Conservation (phyloP, 164 flowering plant species). For the Piper longum region DNA sequence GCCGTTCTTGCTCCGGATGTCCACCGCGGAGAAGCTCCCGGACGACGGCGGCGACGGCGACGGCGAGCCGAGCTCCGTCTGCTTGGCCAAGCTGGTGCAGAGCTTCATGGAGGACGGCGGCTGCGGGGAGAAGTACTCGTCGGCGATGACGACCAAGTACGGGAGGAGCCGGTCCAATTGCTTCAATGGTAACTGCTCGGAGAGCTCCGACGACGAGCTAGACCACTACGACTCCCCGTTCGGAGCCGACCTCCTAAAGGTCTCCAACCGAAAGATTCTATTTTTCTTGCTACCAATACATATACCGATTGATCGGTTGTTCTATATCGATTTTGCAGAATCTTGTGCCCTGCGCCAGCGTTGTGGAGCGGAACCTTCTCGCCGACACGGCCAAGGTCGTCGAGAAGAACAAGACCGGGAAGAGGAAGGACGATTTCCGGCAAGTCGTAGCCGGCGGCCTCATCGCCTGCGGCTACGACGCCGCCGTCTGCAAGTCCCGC, state of each 20-base stretch:
- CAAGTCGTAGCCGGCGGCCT: slow-evolving; percentile 38
- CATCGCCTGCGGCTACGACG: slow-evolving; percentile 47
- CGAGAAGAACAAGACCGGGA: slow-evolving; percentile 38
- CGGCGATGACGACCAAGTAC: slow-evolving; percentile 20
- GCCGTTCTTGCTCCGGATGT: slow-evolving; percentile 43
- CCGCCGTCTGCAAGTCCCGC: slow-evolving; percentile 62
- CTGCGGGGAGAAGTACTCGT: slow-evolving; percentile 39
- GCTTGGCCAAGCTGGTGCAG: slow-evolving; percentile 80
- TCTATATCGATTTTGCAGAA: slow-evolving; percentile 7
- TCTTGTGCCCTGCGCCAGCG: slow-evolving; percentile 17
- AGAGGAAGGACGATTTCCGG: slow-evolving; percentile 36
- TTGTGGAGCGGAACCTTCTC: slow-evolving; percentile 21
- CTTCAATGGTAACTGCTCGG: slow-evolving; percentile 58
- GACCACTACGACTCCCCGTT: slow-evolving; percentile 31
- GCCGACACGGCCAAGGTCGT: slow-evolving; percentile 25
- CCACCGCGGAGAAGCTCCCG: slow-evolving; percentile 35
- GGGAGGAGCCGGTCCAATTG: slow-evolving; percentile 76
- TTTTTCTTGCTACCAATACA: no score
- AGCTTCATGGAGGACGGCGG: slow-evolving; percentile 59
- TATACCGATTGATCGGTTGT: no score
- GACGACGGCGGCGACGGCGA: slow-evolving; percentile 14
- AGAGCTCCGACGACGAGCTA: slow-evolving; percentile 66
- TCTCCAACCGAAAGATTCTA: slow-evolving; percentile 6
- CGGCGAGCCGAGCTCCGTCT: slow-evolving; percentile 85
- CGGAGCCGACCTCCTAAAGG: slow-evolving; percentile 47